Base-by-base conservation (phyloP, 345 rosid genomes). In the Moricandia arvensis region DNA sequence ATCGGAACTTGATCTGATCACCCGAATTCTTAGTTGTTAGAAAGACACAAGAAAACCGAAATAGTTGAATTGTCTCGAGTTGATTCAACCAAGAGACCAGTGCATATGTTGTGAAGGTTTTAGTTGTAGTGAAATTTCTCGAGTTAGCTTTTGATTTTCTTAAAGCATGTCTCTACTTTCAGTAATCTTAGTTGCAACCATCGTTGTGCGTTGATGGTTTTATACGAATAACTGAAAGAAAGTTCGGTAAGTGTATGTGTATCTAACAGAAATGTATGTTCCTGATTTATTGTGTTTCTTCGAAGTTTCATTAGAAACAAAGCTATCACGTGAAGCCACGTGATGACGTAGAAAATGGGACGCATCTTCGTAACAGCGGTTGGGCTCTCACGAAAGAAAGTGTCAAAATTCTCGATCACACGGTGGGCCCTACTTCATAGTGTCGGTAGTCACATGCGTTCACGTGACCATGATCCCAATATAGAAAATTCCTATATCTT, bases 381-480 rank as follows among this genome's bases (percentile, higher is more conserved):
- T 66, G 66, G 78, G 78, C 72, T 74, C 78, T 58, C 64, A 18
- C 72, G 72, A 66, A 66, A 35, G 66, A 55, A 21, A 29, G 43
- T 54, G 2, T 11, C 60, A 21, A 24, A 24, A 10, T 30, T 8
- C 9, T 2, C 3, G 30, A 17, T 68, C 62, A 41, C 74, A 58
- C 38, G 63, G 66, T 30, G 17, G 66, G 51, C 13, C 49, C 60
- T 15, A 47, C n/a, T 34, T 59, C n/a, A 24, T 15, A 58, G 47
- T 75, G 79, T 75, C 79, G 73, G 79, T 54, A 75, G 72, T 58
- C 78, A 66, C 78, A 10, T 75, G 73, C 29, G 38, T 41, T 38
- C 18, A 64, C 11, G 69, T 37, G 67, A 63, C 51, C 66, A 63
- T 62, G n/a, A 34, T 24, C n/a, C 30, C 59, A 55, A 21, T 17